Evolutionary conservation across 2,329 filamentous ascomycete species (phyloP).

Genomic region (Nothomitra cinnamomea): DNA sequence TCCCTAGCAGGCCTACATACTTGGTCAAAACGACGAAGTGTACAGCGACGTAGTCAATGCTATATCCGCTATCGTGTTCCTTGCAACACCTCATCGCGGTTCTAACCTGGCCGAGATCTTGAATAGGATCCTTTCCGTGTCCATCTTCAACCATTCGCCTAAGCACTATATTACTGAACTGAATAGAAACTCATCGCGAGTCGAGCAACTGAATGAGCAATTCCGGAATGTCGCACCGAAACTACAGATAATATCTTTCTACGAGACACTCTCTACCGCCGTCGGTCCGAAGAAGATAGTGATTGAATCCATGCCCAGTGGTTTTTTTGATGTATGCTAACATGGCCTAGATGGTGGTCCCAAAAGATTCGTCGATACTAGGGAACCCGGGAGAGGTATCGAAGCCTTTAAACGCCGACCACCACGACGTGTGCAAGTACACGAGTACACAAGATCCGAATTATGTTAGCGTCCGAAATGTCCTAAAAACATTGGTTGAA

Average conservation of each 20-base stretch:
- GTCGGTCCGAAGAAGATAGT: slow-evolving; percentile 1
- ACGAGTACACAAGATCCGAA: slow-evolving; percentile 13
- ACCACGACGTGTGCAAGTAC: slow-evolving; percentile 20
- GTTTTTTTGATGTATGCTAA: no score
- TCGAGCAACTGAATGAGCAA: slow-evolving; percentile 9
- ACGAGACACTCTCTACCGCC: slow-evolving; percentile 8
- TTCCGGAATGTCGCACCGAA: slow-evolving; percentile 8
- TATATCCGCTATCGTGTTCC: slow-evolving; percentile 17
- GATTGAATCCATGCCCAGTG: no score
- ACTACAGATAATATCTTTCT: slow-evolving; percentile 9
- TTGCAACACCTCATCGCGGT: slow-evolving; percentile 21
- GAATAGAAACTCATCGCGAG: slow-evolving; percentile 11
- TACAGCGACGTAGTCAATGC: slow-evolving; percentile 15
- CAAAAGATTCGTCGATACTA: slow-evolving; percentile 14
- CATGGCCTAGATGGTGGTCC: slow-evolving; percentile 13
- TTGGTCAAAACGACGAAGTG: slow-evolving; percentile 11
- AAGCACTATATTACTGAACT: slow-evolving; percentile 19
- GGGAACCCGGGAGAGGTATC: slow-evolving; percentile 15
- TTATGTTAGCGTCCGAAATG: slow-evolving; percentile 12
- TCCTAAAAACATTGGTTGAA: slow-evolving; percentile 10
- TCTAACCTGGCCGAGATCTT: slow-evolving; percentile 17
- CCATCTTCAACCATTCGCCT: slow-evolving; percentile 7
- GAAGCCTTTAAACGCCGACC: slow-evolving; percentile 16
- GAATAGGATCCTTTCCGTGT: slow-evolving; percentile 15
- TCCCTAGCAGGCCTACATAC: slow-evolving; percentile 6